phyloP scores from a whole-genome alignment of 176 grass and related monocot genomes.

The Dactylis glomerata region DNA sequence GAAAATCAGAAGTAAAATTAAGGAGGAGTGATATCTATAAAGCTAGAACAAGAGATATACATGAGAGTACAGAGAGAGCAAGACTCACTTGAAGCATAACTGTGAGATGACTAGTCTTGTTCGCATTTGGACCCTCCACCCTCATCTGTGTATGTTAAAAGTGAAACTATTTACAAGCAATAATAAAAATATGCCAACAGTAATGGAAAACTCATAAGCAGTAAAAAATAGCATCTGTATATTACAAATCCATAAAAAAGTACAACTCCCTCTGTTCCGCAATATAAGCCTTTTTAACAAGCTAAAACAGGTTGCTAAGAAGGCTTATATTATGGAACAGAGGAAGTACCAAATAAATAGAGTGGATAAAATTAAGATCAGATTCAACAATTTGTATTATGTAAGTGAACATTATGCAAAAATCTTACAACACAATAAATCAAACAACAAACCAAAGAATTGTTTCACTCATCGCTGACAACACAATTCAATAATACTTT shows the following conservation, averaged over 20 bases:
- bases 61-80: conserved; percentile 12
- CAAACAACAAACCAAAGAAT: neutral
- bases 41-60: conserved; percentile 9
- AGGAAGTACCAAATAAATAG: conserved; percentile 9
- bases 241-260: neutral
- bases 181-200: neutral
- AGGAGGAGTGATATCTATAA: neutral
- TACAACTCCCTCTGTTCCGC: too few relatives aligned
- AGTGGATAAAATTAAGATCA: neutral
- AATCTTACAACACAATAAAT: neutral
- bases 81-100: conserved; percentile 89
- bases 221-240: neutral
- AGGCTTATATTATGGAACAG: too few relatives aligned
- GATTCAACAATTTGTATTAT: neutral
- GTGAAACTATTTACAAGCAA: conserved; percentile 16
- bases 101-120: conserved; percentile 78
- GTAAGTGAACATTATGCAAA: neutral
- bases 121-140: conserved; percentile 63
- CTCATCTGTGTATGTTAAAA: conserved; percentile 72
- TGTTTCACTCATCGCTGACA: neutral
- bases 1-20: neutral
- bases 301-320: too few relatives aligned
- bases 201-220: neutral
- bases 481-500: neutral
- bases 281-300: too few relatives aligned